These are phyloP conservation scores for Sporothrix brasiliensis DNA, from an alignment of 2,329 filamentous ascomycete genomes.

Conservation along the genomic window DNA sequence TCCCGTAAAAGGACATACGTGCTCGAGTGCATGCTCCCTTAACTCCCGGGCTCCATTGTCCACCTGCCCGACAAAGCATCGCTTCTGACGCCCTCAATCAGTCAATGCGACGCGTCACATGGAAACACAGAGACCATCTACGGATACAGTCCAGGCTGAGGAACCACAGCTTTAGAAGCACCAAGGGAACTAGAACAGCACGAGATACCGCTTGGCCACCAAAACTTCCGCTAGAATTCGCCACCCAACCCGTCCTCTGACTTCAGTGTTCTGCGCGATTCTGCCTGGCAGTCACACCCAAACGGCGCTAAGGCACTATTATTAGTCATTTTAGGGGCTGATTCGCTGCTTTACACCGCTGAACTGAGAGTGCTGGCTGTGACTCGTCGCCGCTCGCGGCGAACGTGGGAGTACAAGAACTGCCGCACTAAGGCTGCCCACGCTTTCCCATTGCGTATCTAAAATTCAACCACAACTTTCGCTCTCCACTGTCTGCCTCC, in stretches of 20 bases:
- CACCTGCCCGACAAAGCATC: too few species aligned
- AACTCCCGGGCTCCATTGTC: too few species aligned
- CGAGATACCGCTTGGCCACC: not conserved
- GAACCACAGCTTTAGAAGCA: not conserved
- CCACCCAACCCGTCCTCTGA: constrained; percentile 12
- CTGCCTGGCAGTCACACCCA: constrained; percentile 7
- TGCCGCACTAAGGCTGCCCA: constrained; percentile 24
- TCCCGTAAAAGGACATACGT: too few species aligned
- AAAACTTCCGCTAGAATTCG: constrained; percentile 6
- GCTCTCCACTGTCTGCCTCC: not conserved
- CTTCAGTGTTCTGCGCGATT: not conserved
- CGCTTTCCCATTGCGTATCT: not conserved
- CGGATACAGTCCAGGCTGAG: not conserved
- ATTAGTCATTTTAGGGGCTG: not conserved
- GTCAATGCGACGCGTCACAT: too few species aligned
- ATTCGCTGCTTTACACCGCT: not conserved
- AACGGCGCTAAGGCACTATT: not conserved
- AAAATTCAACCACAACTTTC: not conserved
- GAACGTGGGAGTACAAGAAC: constrained; percentile 8
- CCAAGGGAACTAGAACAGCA: not conserved
- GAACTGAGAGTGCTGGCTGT: not conserved
- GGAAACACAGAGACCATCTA: too few species aligned
- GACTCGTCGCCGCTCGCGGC: constrained; percentile 24
- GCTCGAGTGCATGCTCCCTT: too few species aligned
- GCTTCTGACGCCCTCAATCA: too few species aligned